Conservation (phyloP, 306 rosid genomes). For the Pyrus betulifolia region DNA sequence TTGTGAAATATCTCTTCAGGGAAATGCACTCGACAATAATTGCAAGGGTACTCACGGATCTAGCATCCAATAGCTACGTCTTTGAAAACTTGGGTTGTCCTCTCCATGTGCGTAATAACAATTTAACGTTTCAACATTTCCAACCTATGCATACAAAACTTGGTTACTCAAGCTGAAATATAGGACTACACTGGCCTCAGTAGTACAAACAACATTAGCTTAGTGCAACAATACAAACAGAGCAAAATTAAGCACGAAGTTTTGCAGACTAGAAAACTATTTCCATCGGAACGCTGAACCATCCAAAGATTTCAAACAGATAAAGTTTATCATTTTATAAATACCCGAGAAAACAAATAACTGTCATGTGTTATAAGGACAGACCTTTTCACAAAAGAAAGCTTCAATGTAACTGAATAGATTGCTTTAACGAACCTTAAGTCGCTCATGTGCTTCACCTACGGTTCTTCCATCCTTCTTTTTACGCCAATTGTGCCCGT, state of each 20-base stretch:
- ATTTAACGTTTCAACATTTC: constrained; percentile 75
- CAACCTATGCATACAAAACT: constrained; percentile 54
- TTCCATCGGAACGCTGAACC: background rate
- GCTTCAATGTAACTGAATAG: constrained; percentile 5
- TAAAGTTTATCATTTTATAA: background rate
- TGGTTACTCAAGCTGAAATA: constrained; percentile 16
- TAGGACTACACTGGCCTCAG: constrained; percentile 9
- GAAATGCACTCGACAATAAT: constrained; percentile 8
- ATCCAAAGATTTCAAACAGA: background rate
- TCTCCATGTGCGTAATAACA: constrained; percentile 99
- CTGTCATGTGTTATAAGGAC: background rate
- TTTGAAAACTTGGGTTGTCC: constrained; percentile 71
- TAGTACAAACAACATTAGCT: background rate
- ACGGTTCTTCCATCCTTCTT: constrained; percentile 88
- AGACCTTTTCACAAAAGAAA: background rate
- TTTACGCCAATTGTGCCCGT: constrained; percentile 91
- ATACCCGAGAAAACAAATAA: background rate
- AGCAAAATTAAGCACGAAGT: background rate
- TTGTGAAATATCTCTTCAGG: background rate
- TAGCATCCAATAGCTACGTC: constrained; percentile 96
- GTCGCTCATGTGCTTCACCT: constrained; percentile 92
- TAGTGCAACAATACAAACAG: background rate
- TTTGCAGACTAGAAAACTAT: background rate
- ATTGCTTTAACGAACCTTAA: constrained; percentile 53
- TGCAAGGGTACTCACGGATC: constrained; percentile 68